Conservation (phyloP, 2,329 filamentous ascomycete genomes). For the Fusarium austroafricanum region DNA sequence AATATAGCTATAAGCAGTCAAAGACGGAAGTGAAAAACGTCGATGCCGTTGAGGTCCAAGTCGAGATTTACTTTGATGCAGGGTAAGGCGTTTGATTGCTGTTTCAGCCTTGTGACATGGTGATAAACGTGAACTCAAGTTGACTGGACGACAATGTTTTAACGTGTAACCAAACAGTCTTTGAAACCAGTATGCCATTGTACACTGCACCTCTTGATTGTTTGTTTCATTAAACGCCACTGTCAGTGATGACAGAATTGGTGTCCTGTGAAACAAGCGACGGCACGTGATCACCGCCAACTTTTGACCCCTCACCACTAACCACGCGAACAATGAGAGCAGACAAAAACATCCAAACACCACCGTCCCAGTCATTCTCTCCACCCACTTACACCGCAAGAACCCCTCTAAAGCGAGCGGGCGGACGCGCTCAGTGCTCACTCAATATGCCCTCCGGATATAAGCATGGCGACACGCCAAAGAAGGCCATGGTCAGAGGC, state of each 20-base stretch:
- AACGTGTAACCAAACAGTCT: not conserved
- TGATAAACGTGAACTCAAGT: not conserved
- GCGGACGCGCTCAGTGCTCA: not conserved
- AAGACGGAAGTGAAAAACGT: not conserved
- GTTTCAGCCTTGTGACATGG: slow-evolving; percentile 2
- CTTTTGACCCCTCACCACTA: slow-evolving; percentile 37
- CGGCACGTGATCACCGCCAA: slow-evolving; percentile 41
- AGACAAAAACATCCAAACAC: slow-evolving; percentile 53
- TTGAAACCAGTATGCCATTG: not conserved
- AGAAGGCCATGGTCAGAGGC: slow-evolving; percentile 55
- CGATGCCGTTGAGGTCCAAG: not conserved
- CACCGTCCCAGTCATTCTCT: slow-evolving; percentile 42
- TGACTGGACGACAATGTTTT: not conserved
- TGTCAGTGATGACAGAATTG: not conserved
- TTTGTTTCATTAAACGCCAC: not conserved
- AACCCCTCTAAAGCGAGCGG: slow-evolving; percentile 14
- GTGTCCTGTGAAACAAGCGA: slow-evolving; percentile 7
- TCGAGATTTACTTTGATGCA: not conserved
- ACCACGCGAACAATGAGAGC: slow-evolving; percentile 22
- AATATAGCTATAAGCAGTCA: not conserved
- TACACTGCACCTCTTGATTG: not conserved
- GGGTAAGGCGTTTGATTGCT: not conserved
- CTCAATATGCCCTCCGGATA: slow-evolving; percentile 49
- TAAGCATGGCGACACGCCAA: slow-evolving; percentile 53
- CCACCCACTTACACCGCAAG: slow-evolving; percentile 40